phyloP scores from a whole-genome alignment of 345 rosid species.

The Salix dunnii region DNA sequence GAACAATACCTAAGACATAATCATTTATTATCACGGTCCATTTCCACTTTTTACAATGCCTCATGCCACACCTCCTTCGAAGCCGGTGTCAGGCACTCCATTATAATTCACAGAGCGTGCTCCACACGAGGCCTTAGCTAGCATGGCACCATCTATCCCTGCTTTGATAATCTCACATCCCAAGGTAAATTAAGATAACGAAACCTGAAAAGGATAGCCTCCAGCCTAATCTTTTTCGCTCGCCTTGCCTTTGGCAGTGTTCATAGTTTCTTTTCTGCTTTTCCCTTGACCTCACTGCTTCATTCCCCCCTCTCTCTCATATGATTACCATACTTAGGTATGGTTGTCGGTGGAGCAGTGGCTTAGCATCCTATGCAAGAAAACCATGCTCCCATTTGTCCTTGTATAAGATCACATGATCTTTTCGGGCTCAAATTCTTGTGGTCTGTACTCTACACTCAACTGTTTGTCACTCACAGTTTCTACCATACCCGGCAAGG shows the following conservation, averaged over 20 bases:
- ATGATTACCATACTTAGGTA: not conserved
- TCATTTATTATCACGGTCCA: not conserved
- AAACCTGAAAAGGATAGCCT: conserved; percentile 9
- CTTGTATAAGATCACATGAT: not conserved
- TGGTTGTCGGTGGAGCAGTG: conserved; percentile 22
- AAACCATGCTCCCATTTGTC: not conserved
- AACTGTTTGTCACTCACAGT: not conserved
- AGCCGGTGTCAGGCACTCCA: not conserved
- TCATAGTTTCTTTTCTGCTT: not conserved
- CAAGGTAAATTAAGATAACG: not conserved
- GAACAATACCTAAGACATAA: too few species aligned
- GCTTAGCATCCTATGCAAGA: conserved; percentile 20
- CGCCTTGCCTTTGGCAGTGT: not conserved
- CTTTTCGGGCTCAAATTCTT: not conserved
- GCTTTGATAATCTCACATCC: too few species aligned
- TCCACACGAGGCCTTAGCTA: not conserved
- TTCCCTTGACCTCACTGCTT: too few species aligned
- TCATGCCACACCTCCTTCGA: not conserved
- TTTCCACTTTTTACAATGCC: not conserved
- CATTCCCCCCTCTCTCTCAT: not conserved
- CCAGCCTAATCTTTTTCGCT: not conserved
- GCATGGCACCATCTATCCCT: not conserved
- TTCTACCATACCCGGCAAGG: not conserved
- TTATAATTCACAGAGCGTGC: not conserved
- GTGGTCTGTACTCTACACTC: not conserved